Conservation (phyloP, 768 basidiomycete genomes). For the Tylopilus sp. region DNA sequence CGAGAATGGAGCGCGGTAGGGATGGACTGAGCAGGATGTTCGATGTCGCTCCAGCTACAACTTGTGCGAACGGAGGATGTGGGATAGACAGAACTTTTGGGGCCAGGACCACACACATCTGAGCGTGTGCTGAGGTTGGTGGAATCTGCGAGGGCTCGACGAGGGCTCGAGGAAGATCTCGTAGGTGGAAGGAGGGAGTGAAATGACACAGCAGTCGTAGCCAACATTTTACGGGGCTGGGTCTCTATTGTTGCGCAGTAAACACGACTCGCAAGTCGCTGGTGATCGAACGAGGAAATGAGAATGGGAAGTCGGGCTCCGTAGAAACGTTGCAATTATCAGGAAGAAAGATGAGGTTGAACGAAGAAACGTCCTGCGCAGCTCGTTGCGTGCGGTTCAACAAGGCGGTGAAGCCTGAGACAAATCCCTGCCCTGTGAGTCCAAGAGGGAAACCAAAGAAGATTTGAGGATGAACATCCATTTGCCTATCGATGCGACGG, state of each 20-base stretch:
- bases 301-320: slow-evolving; percentile 1
- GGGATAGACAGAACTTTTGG: slow-evolving; percentile 15
- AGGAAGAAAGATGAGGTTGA: slow-evolving; percentile 16
- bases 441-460: background rate
- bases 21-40: background rate
- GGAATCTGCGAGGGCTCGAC: slow-evolving; percentile 24
- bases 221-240: slow-evolving; percentile 16
- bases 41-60: slow-evolving; percentile 10
- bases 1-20: slow-evolving; percentile 3
- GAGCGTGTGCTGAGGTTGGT: slow-evolving; percentile 20
- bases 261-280: slow-evolving; percentile 3
- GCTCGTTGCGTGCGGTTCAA: slow-evolving; percentile 18
- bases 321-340: slow-evolving; percentile 24
- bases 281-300: slow-evolving; percentile 9
- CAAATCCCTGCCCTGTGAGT: slow-evolving; percentile 1
- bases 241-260: slow-evolving; percentile 8
- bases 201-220: slow-evolving; percentile 7
- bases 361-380: slow-evolving; percentile 30
- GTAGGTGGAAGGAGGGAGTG: background rate
- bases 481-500: background rate
- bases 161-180: slow-evolving; percentile 6
- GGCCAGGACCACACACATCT: background rate
- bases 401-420: slow-evolving; percentile 1
- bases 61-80: slow-evolving; percentile 17
- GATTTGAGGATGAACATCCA: slow-evolving; percentile 2